Conservation (phyloP, 495 filamentous ascomycete species). For the Penicillium flavigenum region DNA sequence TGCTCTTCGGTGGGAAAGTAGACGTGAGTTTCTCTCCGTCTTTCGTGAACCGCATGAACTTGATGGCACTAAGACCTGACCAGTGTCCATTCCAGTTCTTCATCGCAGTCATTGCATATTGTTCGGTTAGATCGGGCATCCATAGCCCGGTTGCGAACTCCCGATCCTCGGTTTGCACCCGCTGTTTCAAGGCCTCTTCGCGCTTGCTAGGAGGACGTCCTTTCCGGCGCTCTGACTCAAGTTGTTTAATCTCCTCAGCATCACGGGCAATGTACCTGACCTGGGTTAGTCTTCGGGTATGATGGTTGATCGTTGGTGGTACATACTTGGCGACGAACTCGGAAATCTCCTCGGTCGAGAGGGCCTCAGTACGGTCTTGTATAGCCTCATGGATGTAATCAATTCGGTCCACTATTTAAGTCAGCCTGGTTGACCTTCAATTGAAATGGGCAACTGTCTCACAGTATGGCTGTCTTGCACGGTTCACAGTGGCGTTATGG, state of each 20-base stretch:
- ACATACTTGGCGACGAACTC: constrained; percentile 62
- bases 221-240: constrained; percentile 73
- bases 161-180: constrained; percentile 66
- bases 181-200: constrained; percentile 74
- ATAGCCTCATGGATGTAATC: constrained; percentile 67
- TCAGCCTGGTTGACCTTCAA: constrained; percentile 13
- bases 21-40: constrained; percentile 56
- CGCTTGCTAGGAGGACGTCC: constrained; percentile 76
- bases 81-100: constrained; percentile 62
- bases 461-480: constrained; percentile 68
- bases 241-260: constrained; percentile 68
- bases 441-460: constrained; percentile 19
- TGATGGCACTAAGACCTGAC: constrained; percentile 57
- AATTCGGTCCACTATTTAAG: constrained; percentile 62
- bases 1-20: constrained; percentile 68
- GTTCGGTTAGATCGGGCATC: constrained; percentile 61
- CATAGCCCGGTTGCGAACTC: constrained; percentile 85
- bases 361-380: constrained; percentile 50
- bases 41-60: constrained; percentile 60
- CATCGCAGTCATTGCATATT: constrained; percentile 52
- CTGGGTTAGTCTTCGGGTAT: constrained; percentile 2
- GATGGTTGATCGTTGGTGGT: background rate
- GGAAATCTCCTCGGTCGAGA: constrained; percentile 59
- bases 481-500: constrained; percentile 59
- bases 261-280: constrained; percentile 73